A percentile compares a stretch with the other conserved stretches of the same genome.
These are phyloP conservation scores for Pseudocercospora pini-densiflorae DNA, from an alignment of 2,329 filamentous ascomycete genomes.

Conservation along the genomic window DNA sequence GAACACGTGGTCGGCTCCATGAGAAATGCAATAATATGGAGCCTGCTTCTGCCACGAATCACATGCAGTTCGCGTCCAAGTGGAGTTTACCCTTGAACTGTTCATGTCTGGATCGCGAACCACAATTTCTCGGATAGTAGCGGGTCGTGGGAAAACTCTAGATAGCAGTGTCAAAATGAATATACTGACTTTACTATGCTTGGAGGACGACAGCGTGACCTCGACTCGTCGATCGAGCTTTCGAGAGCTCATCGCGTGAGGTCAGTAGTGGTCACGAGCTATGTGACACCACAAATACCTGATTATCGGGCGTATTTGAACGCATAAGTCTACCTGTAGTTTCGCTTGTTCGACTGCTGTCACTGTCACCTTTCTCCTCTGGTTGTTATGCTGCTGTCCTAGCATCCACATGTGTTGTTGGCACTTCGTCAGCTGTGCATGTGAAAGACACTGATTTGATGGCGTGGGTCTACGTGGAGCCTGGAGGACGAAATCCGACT, in stretches of 20 bases:
- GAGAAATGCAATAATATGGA: not conserved
- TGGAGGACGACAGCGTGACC: not conserved
- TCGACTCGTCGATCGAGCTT: conserved; percentile 2
- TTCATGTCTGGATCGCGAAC: not conserved
- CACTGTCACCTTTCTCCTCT: not conserved
- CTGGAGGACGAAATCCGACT: not conserved
- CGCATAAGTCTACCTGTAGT: not conserved
- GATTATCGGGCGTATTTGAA: not conserved
- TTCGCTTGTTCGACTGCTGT: not conserved
- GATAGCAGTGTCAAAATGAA: not conserved
- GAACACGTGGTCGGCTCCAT: too few relatives aligned
- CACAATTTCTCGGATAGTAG: not conserved
- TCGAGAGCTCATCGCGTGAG: not conserved
- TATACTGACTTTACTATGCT: not conserved
- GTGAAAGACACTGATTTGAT: not conserved
- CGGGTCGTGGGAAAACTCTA: not conserved
- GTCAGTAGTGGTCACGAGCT: not conserved
- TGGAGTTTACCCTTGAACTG: not conserved
- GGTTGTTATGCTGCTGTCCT: not conserved
- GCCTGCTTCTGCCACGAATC: not conserved
- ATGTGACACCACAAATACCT: not conserved
- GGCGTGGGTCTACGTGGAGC: not conserved
- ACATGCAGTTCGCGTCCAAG: not conserved
- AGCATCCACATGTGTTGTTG: not conserved
- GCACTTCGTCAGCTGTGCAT: not conserved